A percentile compares a stretch with the other conserved stretches of the same genome.
Conservation (phyloP, 305 asterid species). For the Fraxinus floribunda region DNA sequence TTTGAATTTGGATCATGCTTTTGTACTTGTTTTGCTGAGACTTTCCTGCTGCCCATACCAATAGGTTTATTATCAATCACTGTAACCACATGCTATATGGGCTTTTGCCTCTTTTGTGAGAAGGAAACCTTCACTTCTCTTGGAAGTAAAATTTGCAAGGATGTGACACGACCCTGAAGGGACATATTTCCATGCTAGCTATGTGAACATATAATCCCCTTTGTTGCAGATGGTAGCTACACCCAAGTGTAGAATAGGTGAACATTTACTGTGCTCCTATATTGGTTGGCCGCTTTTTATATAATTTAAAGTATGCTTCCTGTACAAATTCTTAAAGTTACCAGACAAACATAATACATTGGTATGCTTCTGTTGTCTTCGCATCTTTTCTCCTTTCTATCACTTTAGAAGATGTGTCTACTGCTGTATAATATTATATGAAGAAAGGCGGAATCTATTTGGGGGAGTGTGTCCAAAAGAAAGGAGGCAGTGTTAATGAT, state of each 20-base stretch:
- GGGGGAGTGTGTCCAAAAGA: neutral
- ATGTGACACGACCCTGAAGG: neutral
- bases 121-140: neutral
- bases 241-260: neutral
- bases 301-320: neutral
- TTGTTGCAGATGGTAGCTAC: neutral
- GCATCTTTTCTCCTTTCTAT: neutral
- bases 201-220: neutral
- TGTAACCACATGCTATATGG: neutral
- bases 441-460: neutral
- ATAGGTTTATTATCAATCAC: neutral
- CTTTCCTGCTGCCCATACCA: neutral
- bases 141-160: neutral
- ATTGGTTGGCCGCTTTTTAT: neutral
- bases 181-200: neutral
- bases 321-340: neutral
- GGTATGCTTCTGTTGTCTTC: neutral
- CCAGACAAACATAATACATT: neutral
- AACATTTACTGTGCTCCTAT: neutral
- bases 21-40: neutral
- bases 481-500: neutral
- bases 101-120: neutral
- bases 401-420: neutral
- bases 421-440: neutral
- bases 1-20: neutral